Evolutionary conservation across 2,329 filamentous ascomycete genomes (phyloP).

Genomic region (Clonostachys chloroleuca): DNA sequence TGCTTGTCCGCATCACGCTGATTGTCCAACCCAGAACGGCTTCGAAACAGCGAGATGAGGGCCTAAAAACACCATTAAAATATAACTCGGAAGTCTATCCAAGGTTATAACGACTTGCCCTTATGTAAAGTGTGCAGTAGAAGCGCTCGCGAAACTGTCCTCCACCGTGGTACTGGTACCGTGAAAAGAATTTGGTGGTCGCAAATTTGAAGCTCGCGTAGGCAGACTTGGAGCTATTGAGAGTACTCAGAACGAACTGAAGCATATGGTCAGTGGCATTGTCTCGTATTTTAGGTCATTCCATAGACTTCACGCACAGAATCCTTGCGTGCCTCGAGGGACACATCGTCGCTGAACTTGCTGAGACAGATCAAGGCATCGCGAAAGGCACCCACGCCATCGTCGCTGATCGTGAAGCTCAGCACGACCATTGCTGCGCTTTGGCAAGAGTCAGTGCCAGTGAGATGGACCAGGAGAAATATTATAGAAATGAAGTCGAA

Average conservation of each 20-base stretch:
- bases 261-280: conserved; percentile 3
- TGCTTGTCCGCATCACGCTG: conserved; percentile 57
- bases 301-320: conserved; percentile 40
- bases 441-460: not conserved
- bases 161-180: conserved; percentile 60
- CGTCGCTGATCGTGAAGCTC: conserved; percentile 69
- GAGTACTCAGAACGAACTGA: conserved; percentile 67
- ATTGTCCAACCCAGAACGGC: conserved; percentile 54
- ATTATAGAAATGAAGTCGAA: no score
- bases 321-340: conserved; percentile 66
- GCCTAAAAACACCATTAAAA: conserved; percentile 33
- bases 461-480: no score
- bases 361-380: conserved; percentile 70
- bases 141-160: conserved; percentile 54
- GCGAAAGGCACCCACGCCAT: conserved; percentile 65
- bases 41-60: conserved; percentile 71
- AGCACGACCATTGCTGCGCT: conserved; percentile 50
- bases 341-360: conserved; percentile 78
- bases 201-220: conserved; percentile 71
- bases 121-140: conserved; percentile 71
- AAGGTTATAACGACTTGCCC: conserved; percentile 32
- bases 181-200: conserved; percentile 65
- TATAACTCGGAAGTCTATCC: not conserved
- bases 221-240: conserved; percentile 78
- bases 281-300: not conserved